A percentile compares a stretch with the other conserved stretches of the same genome.
Conservation (phyloP, 371 early-diverging fungal species). For the Coemansia sp. region DNA sequence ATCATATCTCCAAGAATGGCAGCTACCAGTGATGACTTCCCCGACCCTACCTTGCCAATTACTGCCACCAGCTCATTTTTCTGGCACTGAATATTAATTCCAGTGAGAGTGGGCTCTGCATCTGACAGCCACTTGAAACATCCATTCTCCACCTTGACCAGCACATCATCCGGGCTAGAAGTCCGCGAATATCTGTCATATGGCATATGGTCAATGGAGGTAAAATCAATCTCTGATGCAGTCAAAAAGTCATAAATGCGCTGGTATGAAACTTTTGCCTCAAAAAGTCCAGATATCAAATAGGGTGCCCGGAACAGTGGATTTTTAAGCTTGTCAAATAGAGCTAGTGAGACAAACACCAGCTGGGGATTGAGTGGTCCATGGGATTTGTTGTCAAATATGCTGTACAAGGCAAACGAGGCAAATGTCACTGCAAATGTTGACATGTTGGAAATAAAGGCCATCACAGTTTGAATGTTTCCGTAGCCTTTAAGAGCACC, state of each 20-base stretch:
- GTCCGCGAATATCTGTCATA: conserved; percentile 23
- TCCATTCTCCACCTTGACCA: conserved; percentile 33
- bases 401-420: conserved; percentile 76
- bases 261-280: conserved; percentile 77
- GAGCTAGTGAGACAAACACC: conserved; percentile 85
- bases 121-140: conserved; percentile 57
- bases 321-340: conserved; percentile 90
- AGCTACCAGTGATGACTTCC: conserved; percentile 85
- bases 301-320: conserved; percentile 78
- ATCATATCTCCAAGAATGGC: conserved; percentile 90
- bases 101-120: conserved; percentile 56
- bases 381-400: conserved; percentile 52
- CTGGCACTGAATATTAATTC: conserved; percentile 65
- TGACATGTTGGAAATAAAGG: conserved; percentile 67
- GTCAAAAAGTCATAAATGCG: conserved; percentile 77
- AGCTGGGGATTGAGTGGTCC: conserved; percentile 70
- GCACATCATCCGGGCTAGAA: conserved; percentile 10
- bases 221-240: conserved; percentile 72
- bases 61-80: conserved; percentile 73
- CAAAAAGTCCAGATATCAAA: conserved; percentile 71
- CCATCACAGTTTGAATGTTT: conserved; percentile 60
- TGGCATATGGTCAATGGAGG: conserved; percentile 56
- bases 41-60: conserved; percentile 85
- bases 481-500: conserved; percentile 74
- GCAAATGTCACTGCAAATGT: conserved; percentile 86